These are phyloP conservation scores for Teunomyces pallodes DNA, from an alignment of 805 yeast genomes.

Conservation along the genomic window DNA sequence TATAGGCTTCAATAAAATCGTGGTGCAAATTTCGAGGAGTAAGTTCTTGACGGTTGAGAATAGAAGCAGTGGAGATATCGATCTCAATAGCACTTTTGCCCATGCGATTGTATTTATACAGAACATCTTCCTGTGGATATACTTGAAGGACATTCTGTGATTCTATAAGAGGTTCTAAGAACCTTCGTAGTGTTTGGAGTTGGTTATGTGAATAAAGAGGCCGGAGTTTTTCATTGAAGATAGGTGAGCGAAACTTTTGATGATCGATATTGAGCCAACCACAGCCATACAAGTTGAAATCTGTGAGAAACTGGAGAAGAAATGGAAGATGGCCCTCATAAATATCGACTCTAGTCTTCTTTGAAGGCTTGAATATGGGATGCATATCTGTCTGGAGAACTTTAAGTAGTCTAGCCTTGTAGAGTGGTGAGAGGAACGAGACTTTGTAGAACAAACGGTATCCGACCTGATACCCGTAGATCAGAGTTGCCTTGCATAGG, in stretches of 20 bases:
- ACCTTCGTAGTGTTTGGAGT: slow-evolving; percentile 11
- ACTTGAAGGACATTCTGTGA: slow-evolving; percentile 29
- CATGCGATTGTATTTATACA: slow-evolving; percentile 43
- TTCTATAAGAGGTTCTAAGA: slow-evolving; percentile 18
- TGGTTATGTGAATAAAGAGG: slow-evolving; percentile 1
- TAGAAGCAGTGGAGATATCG: slow-evolving; percentile 62
- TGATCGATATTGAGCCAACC: slow-evolving; percentile 58
- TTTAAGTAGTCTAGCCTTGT: slow-evolving; percentile 51
- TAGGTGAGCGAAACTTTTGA: slow-evolving; percentile 58
- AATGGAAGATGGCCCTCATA: slow-evolving; percentile 83
- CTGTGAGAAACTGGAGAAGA: slow-evolving; percentile 72
- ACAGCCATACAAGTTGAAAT: slow-evolving; percentile 82
- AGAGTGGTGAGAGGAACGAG: slow-evolving; percentile 60
- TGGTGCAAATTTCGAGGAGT: slow-evolving; percentile 49
- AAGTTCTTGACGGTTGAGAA: slow-evolving; percentile 52
- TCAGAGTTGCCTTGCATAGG: slow-evolving; percentile 71
- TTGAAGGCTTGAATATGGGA: background rate
- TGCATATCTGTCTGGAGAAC: slow-evolving; percentile 30
- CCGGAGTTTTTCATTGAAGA: slow-evolving; percentile 21
- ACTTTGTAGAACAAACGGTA: slow-evolving; percentile 67
- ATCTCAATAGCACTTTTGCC: slow-evolving; percentile 68
- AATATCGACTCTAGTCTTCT: slow-evolving; percentile 9
- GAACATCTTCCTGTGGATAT: background rate
- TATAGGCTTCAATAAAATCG: slow-evolving; percentile 41
- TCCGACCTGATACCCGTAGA: slow-evolving; percentile 80